Evolutionary conservation across 805 yeast genomes (phyloP).

Genomic region (Metschnikowia gelsemii): DNA sequence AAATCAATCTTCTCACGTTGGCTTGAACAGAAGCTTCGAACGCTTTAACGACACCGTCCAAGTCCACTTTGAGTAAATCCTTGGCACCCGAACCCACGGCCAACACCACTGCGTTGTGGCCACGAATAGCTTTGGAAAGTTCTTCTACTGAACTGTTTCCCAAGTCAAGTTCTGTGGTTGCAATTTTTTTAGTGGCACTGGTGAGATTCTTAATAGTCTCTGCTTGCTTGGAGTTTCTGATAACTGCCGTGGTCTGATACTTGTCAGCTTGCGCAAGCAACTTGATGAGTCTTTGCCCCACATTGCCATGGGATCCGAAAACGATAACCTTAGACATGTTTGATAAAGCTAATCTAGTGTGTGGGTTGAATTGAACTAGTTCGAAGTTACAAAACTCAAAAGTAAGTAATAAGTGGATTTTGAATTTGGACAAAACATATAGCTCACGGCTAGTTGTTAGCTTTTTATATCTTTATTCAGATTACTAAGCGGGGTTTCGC

Average conservation of each 20-base stretch:
- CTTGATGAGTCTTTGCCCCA: slow-evolving; percentile 50
- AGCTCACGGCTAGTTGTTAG: too few relatives aligned
- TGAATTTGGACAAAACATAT: too few relatives aligned
- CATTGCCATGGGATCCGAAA: slow-evolving; percentile 62
- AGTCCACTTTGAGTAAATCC: slow-evolving; percentile 52
- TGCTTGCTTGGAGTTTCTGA: slow-evolving; percentile 48
- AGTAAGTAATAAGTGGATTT: too few relatives aligned
- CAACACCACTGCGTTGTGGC: slow-evolving; percentile 57
- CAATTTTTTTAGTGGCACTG: slow-evolving; percentile 25
- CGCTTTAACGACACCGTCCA: slow-evolving; percentile 59
- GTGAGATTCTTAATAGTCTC: slow-evolving; percentile 38
- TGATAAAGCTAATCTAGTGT: too few relatives aligned
- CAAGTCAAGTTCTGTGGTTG: slow-evolving; percentile 39
- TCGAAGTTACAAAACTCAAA: neutral
- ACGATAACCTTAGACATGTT: slow-evolving; percentile 24
- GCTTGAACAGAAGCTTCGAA: slow-evolving; percentile 53
- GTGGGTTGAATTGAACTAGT: neutral
- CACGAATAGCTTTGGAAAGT: slow-evolving; percentile 40
- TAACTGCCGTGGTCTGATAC: slow-evolving; percentile 38
- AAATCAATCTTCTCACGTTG: slow-evolving; percentile 44
- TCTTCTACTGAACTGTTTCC: slow-evolving; percentile 34
- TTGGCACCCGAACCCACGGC: slow-evolving; percentile 65
- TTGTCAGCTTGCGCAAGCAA: slow-evolving; percentile 26
- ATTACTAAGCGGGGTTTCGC: slow-evolving; percentile 1
- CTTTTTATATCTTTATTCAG: neutral